phyloP scores from a whole-genome alignment of 257 asterid genomes.

The Penstemon barbatus region DNA sequence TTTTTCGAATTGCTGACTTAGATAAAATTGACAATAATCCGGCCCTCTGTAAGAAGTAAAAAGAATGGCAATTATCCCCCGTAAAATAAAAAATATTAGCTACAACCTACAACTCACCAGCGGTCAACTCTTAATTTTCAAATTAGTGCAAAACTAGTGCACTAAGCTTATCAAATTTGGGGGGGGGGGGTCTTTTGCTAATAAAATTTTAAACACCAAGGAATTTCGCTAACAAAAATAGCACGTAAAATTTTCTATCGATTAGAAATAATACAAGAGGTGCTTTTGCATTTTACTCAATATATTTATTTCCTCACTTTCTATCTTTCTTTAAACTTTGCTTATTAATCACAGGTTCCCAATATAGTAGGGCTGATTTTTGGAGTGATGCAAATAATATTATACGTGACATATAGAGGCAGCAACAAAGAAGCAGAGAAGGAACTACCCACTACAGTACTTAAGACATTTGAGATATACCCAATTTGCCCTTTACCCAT shows the following conservation, averaged over 20 bases:
- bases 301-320: not conserved
- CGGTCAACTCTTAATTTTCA: too few species aligned
- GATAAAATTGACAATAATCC: too few species aligned
- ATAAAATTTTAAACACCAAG: too few species aligned
- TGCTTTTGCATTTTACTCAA: too few species aligned
- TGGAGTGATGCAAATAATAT: constrained; percentile 49
- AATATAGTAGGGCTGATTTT: constrained; percentile 56
- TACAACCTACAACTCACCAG: too few species aligned
- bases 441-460: constrained; percentile 32
- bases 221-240: not conserved
- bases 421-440: constrained; percentile 22
- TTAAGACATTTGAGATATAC: constrained; percentile 26
- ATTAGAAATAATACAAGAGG: not conserved
- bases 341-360: constrained; percentile 33
- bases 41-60: too few species aligned
- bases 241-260: not conserved
- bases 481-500: constrained; percentile 31
- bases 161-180: too few species aligned
- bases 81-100: too few species aligned
- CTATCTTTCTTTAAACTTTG: not conserved
- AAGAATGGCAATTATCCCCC: too few species aligned
- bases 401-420: constrained; percentile 43
- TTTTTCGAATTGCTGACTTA: too few species aligned
- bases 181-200: too few species aligned
- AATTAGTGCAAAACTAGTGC: not conserved